Conservation (phyloP, 2,329 filamentous ascomycete genomes). For the Scedosporium apiospermum region DNA sequence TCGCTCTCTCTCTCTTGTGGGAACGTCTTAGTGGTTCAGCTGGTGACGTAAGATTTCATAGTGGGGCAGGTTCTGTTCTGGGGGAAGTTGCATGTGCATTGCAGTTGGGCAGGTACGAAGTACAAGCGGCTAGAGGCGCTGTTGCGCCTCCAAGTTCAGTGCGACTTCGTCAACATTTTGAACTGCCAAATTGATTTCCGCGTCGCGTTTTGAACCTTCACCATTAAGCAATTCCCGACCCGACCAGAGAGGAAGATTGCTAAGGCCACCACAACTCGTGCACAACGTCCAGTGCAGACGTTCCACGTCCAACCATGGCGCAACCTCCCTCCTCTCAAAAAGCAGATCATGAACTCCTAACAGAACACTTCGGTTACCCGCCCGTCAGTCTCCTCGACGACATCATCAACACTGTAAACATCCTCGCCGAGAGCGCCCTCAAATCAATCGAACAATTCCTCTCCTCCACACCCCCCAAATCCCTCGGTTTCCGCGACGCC, state of each 20-base stretch:
- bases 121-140: not conserved
- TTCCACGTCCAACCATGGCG: slow-evolving; percentile 8
- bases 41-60: not conserved
- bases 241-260: slow-evolving; percentile 7
- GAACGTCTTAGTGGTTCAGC: not conserved
- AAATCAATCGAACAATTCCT: slow-evolving; percentile 81
- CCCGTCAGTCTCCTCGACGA: slow-evolving; percentile 91
- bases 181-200: not conserved
- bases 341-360: slow-evolving; percentile 61
- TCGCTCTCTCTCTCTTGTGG: not conserved
- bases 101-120: not conserved
- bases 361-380: slow-evolving; percentile 92
- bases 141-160: not conserved
- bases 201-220: not conserved
- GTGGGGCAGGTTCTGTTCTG: not conserved
- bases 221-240: not conserved
- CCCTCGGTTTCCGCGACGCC: slow-evolving; percentile 66
- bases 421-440: slow-evolving; percentile 81
- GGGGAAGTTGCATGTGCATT: not conserved
- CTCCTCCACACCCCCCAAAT: slow-evolving; percentile 59
- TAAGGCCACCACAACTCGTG: too few species aligned
- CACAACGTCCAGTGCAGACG: not conserved
- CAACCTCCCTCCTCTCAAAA: slow-evolving; percentile 15
- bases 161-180: not conserved
- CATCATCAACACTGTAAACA: slow-evolving; percentile 94